A percentile compares a stretch with the other conserved stretches of the same genome.
Conservation (phyloP, 345 rosid genomes). For the Melaleuca quinquenervia region DNA sequence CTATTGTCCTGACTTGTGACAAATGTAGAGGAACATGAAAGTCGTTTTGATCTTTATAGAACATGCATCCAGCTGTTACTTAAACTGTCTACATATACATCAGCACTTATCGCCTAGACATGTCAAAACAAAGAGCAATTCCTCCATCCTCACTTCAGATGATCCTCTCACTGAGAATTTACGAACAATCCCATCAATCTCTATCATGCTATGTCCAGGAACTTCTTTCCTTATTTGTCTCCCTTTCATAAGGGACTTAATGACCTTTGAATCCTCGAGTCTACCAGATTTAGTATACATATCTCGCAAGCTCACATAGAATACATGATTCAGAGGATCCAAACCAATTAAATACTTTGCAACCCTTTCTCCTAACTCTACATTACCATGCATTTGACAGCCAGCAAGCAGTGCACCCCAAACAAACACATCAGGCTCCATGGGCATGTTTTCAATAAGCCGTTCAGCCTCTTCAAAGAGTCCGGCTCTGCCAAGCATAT, state of each 20-base stretch:
- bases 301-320: conserved; percentile 42
- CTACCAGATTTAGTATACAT: conserved; percentile 44
- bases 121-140: conserved; percentile 14
- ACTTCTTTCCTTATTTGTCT: conserved; percentile 34
- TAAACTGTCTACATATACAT: neutral
- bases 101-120: conserved; percentile 12
- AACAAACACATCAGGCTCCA: conserved; percentile 44
- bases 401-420: conserved; percentile 64
- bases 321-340: conserved; percentile 47
- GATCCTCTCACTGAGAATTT: conserved; percentile 39
- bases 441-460: conserved; percentile 38
- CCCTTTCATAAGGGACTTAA: conserved; percentile 33
- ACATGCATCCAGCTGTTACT: neutral
- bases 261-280: conserved; percentile 23
- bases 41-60: neutral
- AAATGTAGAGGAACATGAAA: neutral
- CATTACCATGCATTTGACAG: conserved; percentile 45
- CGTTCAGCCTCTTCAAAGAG: conserved; percentile 38
- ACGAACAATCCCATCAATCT: conserved; percentile 36
- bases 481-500: conserved; percentile 39
- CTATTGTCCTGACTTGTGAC: neutral
- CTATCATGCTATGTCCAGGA: conserved; percentile 53
- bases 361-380: conserved; percentile 37
- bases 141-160: conserved; percentile 14
- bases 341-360: conserved; percentile 27